A percentile compares a stretch with the other conserved stretches of the same genome.
These are phyloP conservation scores for Penicillium ochrochloron DNA, from an alignment of 495 filamentous ascomycete genomes.

Conservation along the genomic window DNA sequence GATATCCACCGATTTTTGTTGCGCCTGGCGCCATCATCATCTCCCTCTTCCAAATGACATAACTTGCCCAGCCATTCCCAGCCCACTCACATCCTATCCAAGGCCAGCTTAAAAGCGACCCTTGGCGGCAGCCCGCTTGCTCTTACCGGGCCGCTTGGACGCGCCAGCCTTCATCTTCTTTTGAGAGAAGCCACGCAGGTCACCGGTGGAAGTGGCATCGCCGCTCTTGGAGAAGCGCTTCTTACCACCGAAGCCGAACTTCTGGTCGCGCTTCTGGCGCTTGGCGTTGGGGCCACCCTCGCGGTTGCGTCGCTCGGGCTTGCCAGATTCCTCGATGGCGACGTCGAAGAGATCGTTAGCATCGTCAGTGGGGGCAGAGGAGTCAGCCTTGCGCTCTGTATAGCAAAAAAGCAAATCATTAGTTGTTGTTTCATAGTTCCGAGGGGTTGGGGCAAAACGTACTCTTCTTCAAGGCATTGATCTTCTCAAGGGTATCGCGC, in stretches of 20 bases:
- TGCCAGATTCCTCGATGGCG: conserved; percentile 78
- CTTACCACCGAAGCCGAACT: conserved; percentile 94
- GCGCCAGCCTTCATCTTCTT: conserved; percentile 80
- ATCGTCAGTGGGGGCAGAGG: conserved; percentile 68
- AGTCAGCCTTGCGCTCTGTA: conserved; percentile 82
- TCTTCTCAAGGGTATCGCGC: conserved; percentile 89
- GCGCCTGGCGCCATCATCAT: conserved; percentile 25
- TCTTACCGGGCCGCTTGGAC: conserved; percentile 67
- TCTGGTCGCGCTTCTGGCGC: conserved; percentile 88
- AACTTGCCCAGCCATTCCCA: neutral
- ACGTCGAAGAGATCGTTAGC: conserved; percentile 89
- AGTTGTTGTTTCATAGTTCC: conserved; percentile 13
- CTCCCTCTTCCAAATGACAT: neutral
- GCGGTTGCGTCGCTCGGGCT: conserved; percentile 46
- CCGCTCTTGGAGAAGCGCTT: conserved; percentile 87
- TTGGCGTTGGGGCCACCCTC: conserved; percentile 62
- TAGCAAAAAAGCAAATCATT: conserved; percentile 22
- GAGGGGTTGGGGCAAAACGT: conserved; percentile 24
- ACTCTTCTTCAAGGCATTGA: conserved; percentile 93
- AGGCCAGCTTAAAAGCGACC: conserved; percentile 28
- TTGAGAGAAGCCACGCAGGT: conserved; percentile 75
- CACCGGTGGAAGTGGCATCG: conserved; percentile 77
- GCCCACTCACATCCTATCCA: conserved; percentile 1
- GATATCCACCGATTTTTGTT: conserved; percentile 24
- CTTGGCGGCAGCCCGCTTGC: conserved; percentile 56